These are phyloP conservation scores for Coemansia sp. DNA, from an alignment of 192 early-diverging fungal species.

Conservation along the genomic window DNA sequence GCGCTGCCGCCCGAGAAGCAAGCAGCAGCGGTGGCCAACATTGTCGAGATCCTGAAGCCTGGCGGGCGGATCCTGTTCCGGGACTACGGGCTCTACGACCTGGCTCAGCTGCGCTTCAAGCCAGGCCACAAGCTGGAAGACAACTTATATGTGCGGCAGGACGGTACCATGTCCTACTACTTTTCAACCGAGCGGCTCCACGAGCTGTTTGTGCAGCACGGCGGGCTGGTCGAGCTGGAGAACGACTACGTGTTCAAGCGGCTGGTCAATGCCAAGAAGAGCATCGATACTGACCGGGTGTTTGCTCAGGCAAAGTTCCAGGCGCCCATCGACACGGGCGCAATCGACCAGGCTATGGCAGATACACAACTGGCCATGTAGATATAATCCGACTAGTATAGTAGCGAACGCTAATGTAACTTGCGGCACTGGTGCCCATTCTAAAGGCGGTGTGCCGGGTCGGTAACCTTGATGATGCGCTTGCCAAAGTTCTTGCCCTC, in stretches of 20 bases:
- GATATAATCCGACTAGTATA: too few species aligned
- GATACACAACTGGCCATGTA: background rate
- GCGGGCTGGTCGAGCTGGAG: constrained; percentile 51
- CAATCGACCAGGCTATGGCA: constrained; percentile 14
- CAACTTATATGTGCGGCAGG: constrained; percentile 96
- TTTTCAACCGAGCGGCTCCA: constrained; percentile 64
- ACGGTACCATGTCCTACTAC: constrained; percentile 93
- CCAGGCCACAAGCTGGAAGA: constrained; percentile 79
- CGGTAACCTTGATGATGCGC: constrained; percentile 48
- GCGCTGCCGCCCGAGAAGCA: constrained; percentile 85
- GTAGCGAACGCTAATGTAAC: too few species aligned
- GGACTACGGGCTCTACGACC: constrained; percentile 97
- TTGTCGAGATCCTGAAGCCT: constrained; percentile 76
- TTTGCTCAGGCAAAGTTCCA: constrained; percentile 75
- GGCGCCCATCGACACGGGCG: constrained; percentile 39
- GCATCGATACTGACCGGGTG: constrained; percentile 61
- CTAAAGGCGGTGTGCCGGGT: constrained; percentile 6
- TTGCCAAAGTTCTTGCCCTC: constrained; percentile 69
- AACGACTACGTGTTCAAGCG: constrained; percentile 62
- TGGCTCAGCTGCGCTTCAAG: constrained; percentile 96
- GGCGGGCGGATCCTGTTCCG: constrained; percentile 85
- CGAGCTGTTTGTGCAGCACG: constrained; percentile 58
- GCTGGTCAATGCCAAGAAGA: constrained; percentile 62
- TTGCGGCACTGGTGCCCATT: too few species aligned
- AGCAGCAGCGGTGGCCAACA: constrained; percentile 72